These are phyloP conservation scores for Monsonia emarginata DNA, from an alignment of 441 rosid genomes.

Conservation along the genomic window DNA sequence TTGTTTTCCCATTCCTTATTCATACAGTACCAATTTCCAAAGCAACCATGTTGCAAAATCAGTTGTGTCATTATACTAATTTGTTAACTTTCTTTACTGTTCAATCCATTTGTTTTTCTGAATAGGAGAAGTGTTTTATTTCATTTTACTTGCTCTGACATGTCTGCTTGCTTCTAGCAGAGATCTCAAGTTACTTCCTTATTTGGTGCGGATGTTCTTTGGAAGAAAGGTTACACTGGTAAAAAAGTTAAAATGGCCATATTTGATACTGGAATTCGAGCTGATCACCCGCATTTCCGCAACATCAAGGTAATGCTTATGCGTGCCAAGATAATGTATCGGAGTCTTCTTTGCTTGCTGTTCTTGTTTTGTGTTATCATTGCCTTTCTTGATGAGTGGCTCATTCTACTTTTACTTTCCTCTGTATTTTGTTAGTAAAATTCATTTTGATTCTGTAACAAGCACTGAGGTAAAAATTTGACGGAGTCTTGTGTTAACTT, in stretches of 20 bases:
- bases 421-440: neutral
- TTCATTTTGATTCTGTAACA: neutral
- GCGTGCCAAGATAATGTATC: neutral
- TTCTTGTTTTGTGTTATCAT: neutral
- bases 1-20: neutral
- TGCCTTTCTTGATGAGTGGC: neutral
- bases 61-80: too few species aligned
- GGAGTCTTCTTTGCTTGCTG: neutral
- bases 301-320: conserved; percentile 61
- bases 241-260: conserved; percentile 93
- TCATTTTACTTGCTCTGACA: conserved; percentile 10
- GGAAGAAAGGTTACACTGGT: conserved; percentile 86
- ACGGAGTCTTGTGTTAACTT: conserved; percentile 17
- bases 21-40: neutral
- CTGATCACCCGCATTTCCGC: conserved; percentile 92
- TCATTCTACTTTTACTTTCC: neutral
- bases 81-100: too few species aligned
- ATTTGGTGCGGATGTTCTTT: conserved; percentile 87
- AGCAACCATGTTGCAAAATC: too few species aligned
- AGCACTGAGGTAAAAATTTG: neutral
- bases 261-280: conserved; percentile 92
- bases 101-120: neutral
- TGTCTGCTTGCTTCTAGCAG: conserved; percentile 27
- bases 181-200: conserved; percentile 85
- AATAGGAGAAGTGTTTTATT: too few species aligned